phyloP scores from a whole-genome alignment of 2,329 filamentous ascomycete species.

The Microdochium bolleyi region DNA sequence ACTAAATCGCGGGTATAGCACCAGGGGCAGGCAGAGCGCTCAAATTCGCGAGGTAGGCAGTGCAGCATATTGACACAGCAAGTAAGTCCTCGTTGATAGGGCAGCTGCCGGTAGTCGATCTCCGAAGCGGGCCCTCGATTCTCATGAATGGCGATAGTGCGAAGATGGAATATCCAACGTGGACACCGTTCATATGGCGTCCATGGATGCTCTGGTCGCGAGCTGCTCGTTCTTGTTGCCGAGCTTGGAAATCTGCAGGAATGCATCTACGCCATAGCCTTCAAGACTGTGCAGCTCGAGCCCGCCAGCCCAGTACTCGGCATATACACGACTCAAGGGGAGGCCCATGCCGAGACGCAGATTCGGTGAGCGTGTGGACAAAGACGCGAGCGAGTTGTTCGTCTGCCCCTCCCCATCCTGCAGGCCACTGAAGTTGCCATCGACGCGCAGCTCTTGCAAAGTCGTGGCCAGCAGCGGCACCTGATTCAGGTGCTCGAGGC shows the following conservation, averaged over 20 bases:
- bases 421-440: slow-evolving; percentile 17
- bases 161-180: no score
- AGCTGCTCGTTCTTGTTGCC: slow-evolving; percentile 98
- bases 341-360: slow-evolving; percentile 86
- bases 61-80: no score
- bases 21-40: no score
- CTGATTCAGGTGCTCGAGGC: slow-evolving; percentile 75
- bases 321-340: slow-evolving; percentile 88
- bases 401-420: slow-evolving; percentile 9
- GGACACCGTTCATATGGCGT: slow-evolving; percentile 47
- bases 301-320: slow-evolving; percentile 95
- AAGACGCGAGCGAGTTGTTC: slow-evolving; percentile 57
- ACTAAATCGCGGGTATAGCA: no score
- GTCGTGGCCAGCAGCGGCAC: slow-evolving; percentile 92
- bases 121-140: no score
- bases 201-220: slow-evolving; percentile 67
- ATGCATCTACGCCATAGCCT: slow-evolving; percentile 92
- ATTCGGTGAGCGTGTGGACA: slow-evolving; percentile 79
- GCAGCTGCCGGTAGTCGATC: no score
- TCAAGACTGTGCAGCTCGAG: slow-evolving; percentile 87
- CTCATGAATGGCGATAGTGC: no score
- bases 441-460: slow-evolving; percentile 70
- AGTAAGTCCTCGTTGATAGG: no score
- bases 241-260: slow-evolving; percentile 90
- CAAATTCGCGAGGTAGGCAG: no score